Percentiles rank a stretch among this genome's conserved stretches.
Evolutionary conservation across 257 asterid species (phyloP).

Genomic region (Solanum piurae): DNA sequence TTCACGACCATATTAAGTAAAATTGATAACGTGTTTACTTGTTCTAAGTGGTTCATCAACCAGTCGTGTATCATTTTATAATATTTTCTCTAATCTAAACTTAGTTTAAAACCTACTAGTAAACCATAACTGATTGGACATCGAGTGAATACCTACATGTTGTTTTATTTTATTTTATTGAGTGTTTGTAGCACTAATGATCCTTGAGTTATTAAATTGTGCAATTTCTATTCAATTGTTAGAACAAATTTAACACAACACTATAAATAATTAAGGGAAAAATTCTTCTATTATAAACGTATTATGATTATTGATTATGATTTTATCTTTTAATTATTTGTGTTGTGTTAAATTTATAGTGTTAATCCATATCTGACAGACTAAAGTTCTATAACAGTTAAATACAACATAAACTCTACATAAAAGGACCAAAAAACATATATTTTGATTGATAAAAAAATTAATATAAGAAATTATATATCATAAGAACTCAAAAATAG

Average conservation of each 20-base stretch:
- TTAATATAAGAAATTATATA: not conserved
- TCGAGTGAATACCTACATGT: not conserved
- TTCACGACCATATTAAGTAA: not conserved
- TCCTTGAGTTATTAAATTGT: not conserved
- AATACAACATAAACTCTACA: not conserved
- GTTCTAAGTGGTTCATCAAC: not conserved
- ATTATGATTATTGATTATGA: not conserved
- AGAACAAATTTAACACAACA: not conserved
- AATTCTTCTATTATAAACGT: not conserved
- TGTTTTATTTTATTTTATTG: not conserved
- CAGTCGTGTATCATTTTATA: not conserved
- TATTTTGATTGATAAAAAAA: not conserved
- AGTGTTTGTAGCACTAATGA: not conserved
- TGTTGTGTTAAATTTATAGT: not conserved
- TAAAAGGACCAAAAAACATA: not conserved
- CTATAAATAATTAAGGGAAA: not conserved
- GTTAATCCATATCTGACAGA: not conserved
- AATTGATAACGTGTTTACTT: not conserved
- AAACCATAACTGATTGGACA: not conserved
- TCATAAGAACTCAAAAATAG: not conserved
- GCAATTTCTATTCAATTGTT: not conserved
- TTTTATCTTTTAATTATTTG: not conserved
- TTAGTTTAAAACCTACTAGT: not conserved
- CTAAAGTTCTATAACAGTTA: not conserved
- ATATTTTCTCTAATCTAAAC: not conserved